These are phyloP conservation scores for Pyrus hybrid DNA, from an alignment of 331 rosid genomes.

Conservation along the genomic window DNA sequence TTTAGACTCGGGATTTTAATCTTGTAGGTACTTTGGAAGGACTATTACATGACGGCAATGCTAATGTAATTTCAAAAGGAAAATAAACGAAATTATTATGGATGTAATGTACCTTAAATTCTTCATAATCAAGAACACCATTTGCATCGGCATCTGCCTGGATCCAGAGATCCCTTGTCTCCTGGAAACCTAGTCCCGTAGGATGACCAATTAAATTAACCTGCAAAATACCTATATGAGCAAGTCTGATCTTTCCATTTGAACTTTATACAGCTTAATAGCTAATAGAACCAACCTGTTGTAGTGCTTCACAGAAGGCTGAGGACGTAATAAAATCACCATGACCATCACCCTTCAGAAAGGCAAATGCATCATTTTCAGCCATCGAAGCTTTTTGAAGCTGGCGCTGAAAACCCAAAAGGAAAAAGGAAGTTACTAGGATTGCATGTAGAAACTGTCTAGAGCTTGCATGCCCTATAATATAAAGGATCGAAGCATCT, in stretches of 20 bases:
- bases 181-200: slow-evolving; percentile 63
- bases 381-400: slow-evolving; percentile 68
- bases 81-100: background rate
- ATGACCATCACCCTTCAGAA: slow-evolving; percentile 56
- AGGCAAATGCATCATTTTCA: slow-evolving; percentile 66
- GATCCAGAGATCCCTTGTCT: slow-evolving; percentile 64
- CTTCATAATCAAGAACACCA: slow-evolving; percentile 57
- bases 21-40: background rate
- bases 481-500: background rate
- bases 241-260: slow-evolving; percentile 8
- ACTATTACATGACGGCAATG: background rate
- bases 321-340: slow-evolving; percentile 46
- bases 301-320: slow-evolving; percentile 62
- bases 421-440: background rate
- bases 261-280: background rate
- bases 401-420: slow-evolving; percentile 38
- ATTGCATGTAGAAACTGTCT: background rate
- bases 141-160: slow-evolving; percentile 70
- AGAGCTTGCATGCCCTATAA: background rate
- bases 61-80: background rate
- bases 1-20: background rate
- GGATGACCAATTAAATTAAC: slow-evolving; percentile 59
- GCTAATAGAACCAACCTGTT: slow-evolving; percentile 37
- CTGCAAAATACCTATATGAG: slow-evolving; percentile 25
- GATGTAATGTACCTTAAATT: slow-evolving; percentile 58